A percentile compares a stretch with the other conserved stretches of the same genome.
phyloP scores from a whole-genome alignment of 2,329 filamentous ascomycete species.

The Xylaria sp. region DNA sequence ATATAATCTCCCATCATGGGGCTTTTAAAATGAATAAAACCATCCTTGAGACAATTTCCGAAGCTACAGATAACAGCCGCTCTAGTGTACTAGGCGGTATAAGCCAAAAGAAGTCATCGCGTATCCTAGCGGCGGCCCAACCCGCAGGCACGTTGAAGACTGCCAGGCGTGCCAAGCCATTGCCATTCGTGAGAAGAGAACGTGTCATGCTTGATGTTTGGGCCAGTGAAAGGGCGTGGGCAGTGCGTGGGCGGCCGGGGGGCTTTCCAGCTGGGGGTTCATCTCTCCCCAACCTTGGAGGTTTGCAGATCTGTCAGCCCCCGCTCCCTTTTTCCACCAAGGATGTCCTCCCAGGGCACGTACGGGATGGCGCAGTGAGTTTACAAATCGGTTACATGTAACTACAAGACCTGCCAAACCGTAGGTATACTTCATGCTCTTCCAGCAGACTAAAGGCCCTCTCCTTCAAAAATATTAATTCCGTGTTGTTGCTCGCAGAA shows the following conservation, averaged over 20 bases:
- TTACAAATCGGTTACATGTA: constrained; percentile 1
- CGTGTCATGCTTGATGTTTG: constrained; percentile 15
- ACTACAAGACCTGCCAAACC: too few relatives aligned
- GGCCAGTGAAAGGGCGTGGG: constrained; percentile 7
- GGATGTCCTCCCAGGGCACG: constrained; percentile 3
- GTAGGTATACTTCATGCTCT: background rate
- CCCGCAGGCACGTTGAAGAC: constrained; percentile 10
- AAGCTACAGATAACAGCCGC: background rate
- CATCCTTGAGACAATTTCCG: background rate
- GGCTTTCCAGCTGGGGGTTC: constrained; percentile 8
- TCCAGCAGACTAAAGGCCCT: background rate
- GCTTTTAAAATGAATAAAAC: constrained; percentile 10
- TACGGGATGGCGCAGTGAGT: background rate
- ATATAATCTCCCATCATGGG: background rate
- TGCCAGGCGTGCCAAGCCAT: constrained; percentile 8
- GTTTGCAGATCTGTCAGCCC: constrained; percentile 25
- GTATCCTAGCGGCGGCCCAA: constrained; percentile 23
- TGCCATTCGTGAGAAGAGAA: background rate
- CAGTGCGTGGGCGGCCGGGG: constrained; percentile 1
- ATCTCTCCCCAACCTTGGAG: constrained; percentile 13
- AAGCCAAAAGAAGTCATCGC: constrained; percentile 14
- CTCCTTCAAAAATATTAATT: background rate
- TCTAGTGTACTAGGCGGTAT: background rate
- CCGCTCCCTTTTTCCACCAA: constrained; percentile 8
- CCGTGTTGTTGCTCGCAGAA: background rate